phyloP scores from a whole-genome alignment of 805 yeast genomes.

The Saccharomycopsis capsularis region DNA sequence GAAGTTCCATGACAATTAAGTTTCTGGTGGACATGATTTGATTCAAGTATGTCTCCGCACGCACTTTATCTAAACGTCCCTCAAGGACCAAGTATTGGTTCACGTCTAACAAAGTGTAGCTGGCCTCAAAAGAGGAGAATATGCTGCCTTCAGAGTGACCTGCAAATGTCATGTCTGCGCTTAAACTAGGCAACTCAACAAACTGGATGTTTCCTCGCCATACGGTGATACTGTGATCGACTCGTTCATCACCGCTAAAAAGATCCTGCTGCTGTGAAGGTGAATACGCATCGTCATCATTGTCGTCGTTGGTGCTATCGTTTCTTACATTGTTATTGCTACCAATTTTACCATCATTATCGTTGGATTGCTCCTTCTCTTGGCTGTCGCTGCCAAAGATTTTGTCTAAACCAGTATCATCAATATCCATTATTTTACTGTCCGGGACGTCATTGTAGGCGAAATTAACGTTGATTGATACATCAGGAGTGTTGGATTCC shows the following conservation, averaged over 20 bases:
- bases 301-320: not conserved
- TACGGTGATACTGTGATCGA: too few relatives aligned
- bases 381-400: slow-evolving; percentile 8
- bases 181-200: slow-evolving; percentile 3
- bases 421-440: slow-evolving; percentile 5
- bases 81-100: slow-evolving; percentile 38
- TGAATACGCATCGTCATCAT: not conserved
- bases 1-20: not conserved
- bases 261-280: too few relatives aligned
- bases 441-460: slow-evolving; percentile 20
- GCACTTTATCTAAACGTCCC: slow-evolving; percentile 51
- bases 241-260: too few relatives aligned
- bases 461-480: too few relatives aligned
- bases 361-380: slow-evolving; percentile 12
- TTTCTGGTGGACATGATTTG: slow-evolving; percentile 29
- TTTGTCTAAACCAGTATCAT: slow-evolving; percentile 19
- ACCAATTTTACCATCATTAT: not conserved
- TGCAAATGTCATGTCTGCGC: slow-evolving; percentile 2
- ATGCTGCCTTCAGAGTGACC: slow-evolving; percentile 4
- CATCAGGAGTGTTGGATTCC: too few relatives aligned
- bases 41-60: slow-evolving; percentile 52
- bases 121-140: slow-evolving; percentile 1
- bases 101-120: slow-evolving; percentile 25
- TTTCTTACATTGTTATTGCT: not conserved
- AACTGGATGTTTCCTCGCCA: slow-evolving; percentile 7